Base-by-base conservation (phyloP, 805 yeast species). In the Saccharomycopsis synnaedendra region DNA sequence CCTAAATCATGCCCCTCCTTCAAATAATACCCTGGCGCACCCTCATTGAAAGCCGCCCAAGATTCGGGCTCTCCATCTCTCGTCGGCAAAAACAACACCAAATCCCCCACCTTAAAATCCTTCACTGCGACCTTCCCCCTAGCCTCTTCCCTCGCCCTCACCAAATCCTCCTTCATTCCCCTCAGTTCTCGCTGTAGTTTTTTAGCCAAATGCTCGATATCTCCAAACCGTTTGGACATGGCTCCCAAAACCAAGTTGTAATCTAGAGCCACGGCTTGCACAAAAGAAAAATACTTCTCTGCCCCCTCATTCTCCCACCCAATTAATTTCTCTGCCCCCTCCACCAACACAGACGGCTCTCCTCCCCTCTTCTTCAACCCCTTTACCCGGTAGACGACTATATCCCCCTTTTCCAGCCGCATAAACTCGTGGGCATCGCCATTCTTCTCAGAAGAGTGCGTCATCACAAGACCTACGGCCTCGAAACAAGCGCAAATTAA, bases 11-110 rank as follows among this genome's bases (percentile, higher is more conserved):
- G 60, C 9, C 64, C 64, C 42, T 69, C 67, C 45, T 77, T 75
- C 54, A 90, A 65, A 58, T 88, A 82, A 60, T 78, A 88, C 60
- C 89, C 88, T 0, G 94, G 93, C 0, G 86, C 82, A 1, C 90
- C 95, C 48, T 85, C 72, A 55, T 93, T 89, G 67, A 90, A 90
- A 1, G 95, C 95, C 0, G 96, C 96, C 97, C 97, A 90, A 0
- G 90, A 87, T 47, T 69, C 76, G 38, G 28, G 8, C 33, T 59
- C 56, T 48, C 74, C 75, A 42, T 73, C 72, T 41, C 78, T 66
- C 0, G 96, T 87, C 3, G 95, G 96, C 53, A 90, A 65, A 60
- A 90, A 90, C 49, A 90, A 65, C 1, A 86, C 96, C 56, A 87
- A 65, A 61, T 89, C 97, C 8, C 83, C 86, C 7, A 66, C 64